These are phyloP conservation scores for Saccharomycopsis schoenii DNA, from an alignment of 805 yeast species.

Conservation along the genomic window DNA sequence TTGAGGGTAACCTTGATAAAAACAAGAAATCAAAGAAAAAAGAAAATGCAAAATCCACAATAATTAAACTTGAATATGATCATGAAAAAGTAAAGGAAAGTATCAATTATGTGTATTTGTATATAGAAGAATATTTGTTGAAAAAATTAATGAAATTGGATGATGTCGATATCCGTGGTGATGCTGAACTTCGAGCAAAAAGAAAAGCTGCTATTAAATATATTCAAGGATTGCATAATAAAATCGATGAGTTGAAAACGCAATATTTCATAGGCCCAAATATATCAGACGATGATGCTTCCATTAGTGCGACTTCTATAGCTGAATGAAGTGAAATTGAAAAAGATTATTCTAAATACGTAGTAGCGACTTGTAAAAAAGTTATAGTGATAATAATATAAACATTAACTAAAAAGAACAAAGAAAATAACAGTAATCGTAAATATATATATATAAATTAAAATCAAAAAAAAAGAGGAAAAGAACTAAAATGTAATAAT, in stretches of 20 bases:
- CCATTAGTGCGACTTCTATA: neutral
- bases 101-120: slow-evolving; percentile 22
- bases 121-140: slow-evolving; percentile 56
- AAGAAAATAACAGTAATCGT: neutral
- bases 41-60: neutral
- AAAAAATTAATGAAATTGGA: slow-evolving; percentile 60
- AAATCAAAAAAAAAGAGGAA: neutral
- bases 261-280: slow-evolving; percentile 1
- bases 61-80: neutral
- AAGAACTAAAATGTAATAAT: neutral
- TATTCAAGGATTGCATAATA: slow-evolving; percentile 49
- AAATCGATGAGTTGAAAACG: slow-evolving; percentile 34
- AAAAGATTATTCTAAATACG: neutral
- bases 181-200: slow-evolving; percentile 40
- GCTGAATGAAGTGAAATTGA: neutral
- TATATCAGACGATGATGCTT: neutral
- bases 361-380: too few species aligned
- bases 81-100: slow-evolving; percentile 5
- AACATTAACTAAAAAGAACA: neutral
- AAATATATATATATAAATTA: neutral
- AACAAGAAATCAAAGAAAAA: neutral
- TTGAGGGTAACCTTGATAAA: neutral
- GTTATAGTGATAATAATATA: neutral
- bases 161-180: slow-evolving; percentile 43
- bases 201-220: slow-evolving; percentile 51